Base-by-base conservation (phyloP, 2,329 filamentous ascomycete species). In the Davidsoniella neocaledoniae region DNA sequence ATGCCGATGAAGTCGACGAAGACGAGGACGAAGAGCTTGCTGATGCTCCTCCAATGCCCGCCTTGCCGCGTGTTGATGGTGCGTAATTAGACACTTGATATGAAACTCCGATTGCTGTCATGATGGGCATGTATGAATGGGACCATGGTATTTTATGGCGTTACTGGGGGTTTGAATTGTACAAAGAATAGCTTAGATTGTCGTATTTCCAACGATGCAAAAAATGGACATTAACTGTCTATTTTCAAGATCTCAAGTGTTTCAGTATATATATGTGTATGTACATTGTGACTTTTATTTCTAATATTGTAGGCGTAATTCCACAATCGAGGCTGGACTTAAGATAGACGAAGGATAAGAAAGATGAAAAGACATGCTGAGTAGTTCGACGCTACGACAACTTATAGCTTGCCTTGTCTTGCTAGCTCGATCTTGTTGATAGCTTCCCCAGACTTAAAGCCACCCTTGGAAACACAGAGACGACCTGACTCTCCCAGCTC, bases 361-460 rank as follows among this genome's bases (percentile, higher is more conserved):
- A 33, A 33, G 29, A 33, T 5, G 23, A 46, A 46, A 37, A 37
- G 33, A 39, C 23, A 21, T 38, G 29, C 23, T 38, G 44, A 14
- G 14, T 25, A 39, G 12, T 7, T 25, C 12, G 29, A 33, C 37
- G 41, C 17, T 21, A 14, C 5, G 5, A 37, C 12, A 1, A 29
- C 26, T 67, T 58, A 88, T 48, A 91, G 62, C 63, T 88, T 58
- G 1, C 84, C 85, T 66, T 88, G 90, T 59, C 85, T 71, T 2
- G 84, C 85, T 58, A 90, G 64, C 62, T 90, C 83, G 47, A 91
- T 71, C 68, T 90, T 90, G 60, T 81, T 72, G 53, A 73, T 72
- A 14, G 83, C 76, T 64, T 87, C 83, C 9, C 79, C 81, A 1
- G 69, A 70, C 59, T 78, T 79, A 66, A 80, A 87, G 0, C 85